These are phyloP conservation scores for Pichia heedii DNA, from an alignment of 805 yeast genomes.

Conservation along the genomic window DNA sequence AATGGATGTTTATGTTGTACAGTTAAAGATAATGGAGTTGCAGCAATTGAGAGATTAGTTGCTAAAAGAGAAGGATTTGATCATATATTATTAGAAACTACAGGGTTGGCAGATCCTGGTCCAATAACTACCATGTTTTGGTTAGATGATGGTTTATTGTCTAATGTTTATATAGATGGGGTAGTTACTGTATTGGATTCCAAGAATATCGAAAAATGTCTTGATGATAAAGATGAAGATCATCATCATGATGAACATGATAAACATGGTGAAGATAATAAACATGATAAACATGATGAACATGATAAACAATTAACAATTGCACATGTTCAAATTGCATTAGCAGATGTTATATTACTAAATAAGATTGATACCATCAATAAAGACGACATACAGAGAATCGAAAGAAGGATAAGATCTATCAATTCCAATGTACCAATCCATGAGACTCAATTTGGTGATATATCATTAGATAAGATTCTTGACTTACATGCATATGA, in stretches of 20 bases:
- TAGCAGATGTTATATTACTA: constrained; percentile 75
- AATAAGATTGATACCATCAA: constrained; percentile 65
- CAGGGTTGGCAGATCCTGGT: constrained; percentile 96
- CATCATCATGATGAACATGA: constrained; percentile 37
- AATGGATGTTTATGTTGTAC: constrained; percentile 97
- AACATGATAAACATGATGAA: constrained; percentile 29
- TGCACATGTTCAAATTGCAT: constrained; percentile 82
- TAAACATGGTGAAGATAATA: constrained; percentile 28
- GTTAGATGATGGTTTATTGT: constrained; percentile 83
- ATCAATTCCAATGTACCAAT: constrained; percentile 69
- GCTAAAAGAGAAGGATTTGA: constrained; percentile 64
- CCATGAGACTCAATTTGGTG: constrained; percentile 63
- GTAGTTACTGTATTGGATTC: constrained; percentile 82
- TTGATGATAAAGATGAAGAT: constrained; percentile 44
- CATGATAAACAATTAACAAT: constrained; percentile 43
- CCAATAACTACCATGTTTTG: constrained; percentile 97
- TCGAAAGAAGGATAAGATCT: constrained; percentile 31
- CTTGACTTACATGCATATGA: constrained; percentile 79
- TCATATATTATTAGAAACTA: constrained; percentile 86
- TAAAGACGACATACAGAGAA: constrained; percentile 7
- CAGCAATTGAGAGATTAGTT: constrained; percentile 84
- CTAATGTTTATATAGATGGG: constrained; percentile 85
- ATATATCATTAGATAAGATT: constrained; percentile 54
- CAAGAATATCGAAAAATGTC: constrained; percentile 51
- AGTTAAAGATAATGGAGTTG: constrained; percentile 88